phyloP scores from a whole-genome alignment of 805 yeast genomes.

The Saturnispora mendoncae region DNA sequence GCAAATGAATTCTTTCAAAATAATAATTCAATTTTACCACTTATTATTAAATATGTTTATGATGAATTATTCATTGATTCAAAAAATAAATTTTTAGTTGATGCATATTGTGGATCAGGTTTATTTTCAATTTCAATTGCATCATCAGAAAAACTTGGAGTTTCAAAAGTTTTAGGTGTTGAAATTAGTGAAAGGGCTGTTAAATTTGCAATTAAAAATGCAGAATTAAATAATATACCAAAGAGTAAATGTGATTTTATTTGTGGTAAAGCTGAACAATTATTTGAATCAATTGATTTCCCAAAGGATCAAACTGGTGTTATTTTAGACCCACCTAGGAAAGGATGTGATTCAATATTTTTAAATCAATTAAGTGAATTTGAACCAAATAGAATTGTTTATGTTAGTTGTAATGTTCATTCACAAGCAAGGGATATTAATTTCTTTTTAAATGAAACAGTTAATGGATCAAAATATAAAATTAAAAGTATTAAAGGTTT shows the following conservation, averaged over 20 bases:
- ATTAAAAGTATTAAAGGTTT: conserved; percentile 86
- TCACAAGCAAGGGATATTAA: conserved; percentile 94
- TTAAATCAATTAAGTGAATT: conserved; percentile 77
- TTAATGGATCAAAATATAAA: conserved; percentile 51
- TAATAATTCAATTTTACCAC: conserved; percentile 82
- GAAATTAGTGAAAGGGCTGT: conserved; percentile 90
- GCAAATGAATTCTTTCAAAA: conserved; percentile 97
- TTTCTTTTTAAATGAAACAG: conserved; percentile 63
- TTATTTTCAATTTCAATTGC: conserved; percentile 84
- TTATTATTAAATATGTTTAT: conserved; percentile 73
- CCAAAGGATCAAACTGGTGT: conserved; percentile 76
- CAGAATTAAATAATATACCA: conserved; percentile 56
- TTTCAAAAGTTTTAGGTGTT: conserved; percentile 74
- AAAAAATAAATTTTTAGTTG: conserved; percentile 58
- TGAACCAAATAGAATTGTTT: conserved; percentile 80
- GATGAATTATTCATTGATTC: conserved; percentile 44
- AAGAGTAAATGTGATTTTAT: conserved; percentile 67
- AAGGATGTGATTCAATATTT: conserved; percentile 89
- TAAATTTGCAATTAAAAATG: conserved; percentile 76
- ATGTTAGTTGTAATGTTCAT: conserved; percentile 94
- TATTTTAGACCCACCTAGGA: conserved; percentile 93
- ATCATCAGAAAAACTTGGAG: conserved; percentile 3
- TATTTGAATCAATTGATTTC: conserved; percentile 69
- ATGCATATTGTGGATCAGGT: conserved; percentile 96
- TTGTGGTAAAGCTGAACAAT: conserved; percentile 86